These are phyloP conservation scores for Rhytidhysteron rufulum DNA, from an alignment of 2,329 filamentous ascomycete genomes.

Conservation along the genomic window DNA sequence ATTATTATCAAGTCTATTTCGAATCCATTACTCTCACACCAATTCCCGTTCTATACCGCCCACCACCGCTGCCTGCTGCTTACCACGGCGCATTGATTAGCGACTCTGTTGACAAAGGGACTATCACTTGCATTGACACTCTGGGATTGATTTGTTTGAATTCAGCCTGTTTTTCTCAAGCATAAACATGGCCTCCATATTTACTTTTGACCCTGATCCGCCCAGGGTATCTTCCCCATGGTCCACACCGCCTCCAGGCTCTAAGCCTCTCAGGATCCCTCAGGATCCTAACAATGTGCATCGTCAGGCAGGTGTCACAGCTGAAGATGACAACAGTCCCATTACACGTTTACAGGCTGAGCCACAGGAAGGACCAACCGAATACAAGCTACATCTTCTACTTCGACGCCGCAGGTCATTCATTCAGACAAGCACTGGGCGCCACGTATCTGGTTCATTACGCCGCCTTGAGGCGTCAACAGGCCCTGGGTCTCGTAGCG, in stretches of 20 bases:
- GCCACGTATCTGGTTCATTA: constrained; percentile 49
- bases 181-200: constrained; percentile 80
- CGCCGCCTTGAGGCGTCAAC: constrained; percentile 38
- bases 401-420: constrained; percentile 75
- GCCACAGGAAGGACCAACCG: constrained; percentile 88
- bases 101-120: background rate
- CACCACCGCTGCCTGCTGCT: constrained; percentile 9
- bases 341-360: constrained; percentile 81
- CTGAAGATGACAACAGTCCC: constrained; percentile 22
- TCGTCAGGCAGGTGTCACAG: background rate
- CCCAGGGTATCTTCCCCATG: constrained; percentile 88
- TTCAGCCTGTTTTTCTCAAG: too few species aligned
- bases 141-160: too few species aligned
- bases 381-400: constrained; percentile 93
- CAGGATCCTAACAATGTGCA: constrained; percentile 11
- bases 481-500: constrained; percentile 20
- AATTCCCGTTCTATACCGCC: constrained; percentile 45
- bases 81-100: constrained; percentile 5
- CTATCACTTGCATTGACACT: background rate
- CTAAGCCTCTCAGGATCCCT: constrained; percentile 12
- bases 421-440: constrained; percentile 64
- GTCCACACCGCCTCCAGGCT: constrained; percentile 54
- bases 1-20: constrained; percentile 45
- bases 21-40: constrained; percentile 49
- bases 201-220: constrained; percentile 88